Evolutionary conservation across 345 rosid species (phyloP), one percentile per base, ranked within the genome.

Genomic region (Viola odorata): DNA sequence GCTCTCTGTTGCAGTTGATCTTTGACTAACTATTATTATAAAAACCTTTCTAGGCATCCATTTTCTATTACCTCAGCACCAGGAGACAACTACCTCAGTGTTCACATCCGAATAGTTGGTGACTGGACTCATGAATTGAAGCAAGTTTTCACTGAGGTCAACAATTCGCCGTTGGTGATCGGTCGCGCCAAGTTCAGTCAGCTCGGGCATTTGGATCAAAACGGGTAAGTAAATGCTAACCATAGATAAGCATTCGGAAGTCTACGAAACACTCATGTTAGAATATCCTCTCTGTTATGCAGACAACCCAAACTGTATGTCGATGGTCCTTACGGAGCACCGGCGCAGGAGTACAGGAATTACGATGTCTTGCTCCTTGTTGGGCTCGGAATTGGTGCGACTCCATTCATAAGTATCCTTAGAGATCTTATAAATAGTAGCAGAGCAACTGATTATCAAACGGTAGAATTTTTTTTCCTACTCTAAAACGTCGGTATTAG

Each of bases 301-400:
- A 92, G 97, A 58, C 89, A 74, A 62, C 96, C 94, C 0, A 87
- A 72, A 65, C 64, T 92, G 62, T 72, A 75, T 12, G 82, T 88
- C 8, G 99, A 90, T 56, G 99, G 99, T 60, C 99, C 99, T 7
- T 94, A 88, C 12, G 99, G 99, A 37, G 96, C 99, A 45, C 96
- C 97, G 15, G 96, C 99, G 39, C 99, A 94, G 60, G 97, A 94
- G 82, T 90, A 90, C 77, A 75, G 68, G 66, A 90, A 83, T 40
- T 90, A 94, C 38, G 96, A 94, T 53, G 97, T 94, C 58, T 77
- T 94, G 77, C 96, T 94, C 50, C 97, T 94, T 23, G 87, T 90
- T 53, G 97, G 99, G 37, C 81, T 90, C 14, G 99, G 99, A 64
- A 94, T 90, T 53, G 99, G 99, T 65, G 97, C 99, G 17, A 94